Evolutionary conservation across 176 grass and related monocot species (phyloP), one percentile per base, ranked within the genome.

Genomic region (Thinopyrum elongatum): DNA sequence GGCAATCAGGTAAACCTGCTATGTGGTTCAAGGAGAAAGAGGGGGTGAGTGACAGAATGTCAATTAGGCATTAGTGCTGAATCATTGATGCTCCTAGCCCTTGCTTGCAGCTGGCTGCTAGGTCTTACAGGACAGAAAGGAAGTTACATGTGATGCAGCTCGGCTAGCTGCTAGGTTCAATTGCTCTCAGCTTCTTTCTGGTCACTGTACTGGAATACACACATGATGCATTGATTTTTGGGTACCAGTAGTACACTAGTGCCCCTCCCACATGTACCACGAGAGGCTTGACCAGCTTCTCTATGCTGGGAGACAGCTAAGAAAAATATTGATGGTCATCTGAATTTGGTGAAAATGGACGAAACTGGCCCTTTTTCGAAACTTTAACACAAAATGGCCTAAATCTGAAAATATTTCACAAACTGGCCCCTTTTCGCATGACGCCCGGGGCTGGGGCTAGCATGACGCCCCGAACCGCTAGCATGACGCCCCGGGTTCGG

Each of bases 251-350:
- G 39, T 51, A 15, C 44, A 28, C 68, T 16, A 2, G 29, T 15
- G 62, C 44, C n/a, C 62, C 26, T 34, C 17, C 17, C 39, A 8
- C 26, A 4, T 33, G 84, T 60, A 46, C 15, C 36, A 19, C 30
- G 25, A 65, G 17, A 44, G 41, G 55, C n/a, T 86, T 78, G 79
- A 78, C 79, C 83, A 70, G 59, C 39, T 5, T 69, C 49, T 19
- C 70, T 16, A 49, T 11, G 44, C 44, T 46, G 49, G 49, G 49
- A 7, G 22, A 22, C 12, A 33, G 8, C 10, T 53, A 73, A n/a
- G 36, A 72, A 34, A 19, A 33, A 61, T 42, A 5, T 3, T 25
- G 12, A 62, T 79, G 30, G n/a, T 62, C 55, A 39, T 27, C 22
- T 39, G 77, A 61, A 38, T 16, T 1, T 60, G 33, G n/a, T n/a